Percentiles rank a stretch among this genome's conserved stretches.
Evolutionary conservation across 371 early-diverging fungal genomes (phyloP).

Genomic region (Mucor sp.): DNA sequence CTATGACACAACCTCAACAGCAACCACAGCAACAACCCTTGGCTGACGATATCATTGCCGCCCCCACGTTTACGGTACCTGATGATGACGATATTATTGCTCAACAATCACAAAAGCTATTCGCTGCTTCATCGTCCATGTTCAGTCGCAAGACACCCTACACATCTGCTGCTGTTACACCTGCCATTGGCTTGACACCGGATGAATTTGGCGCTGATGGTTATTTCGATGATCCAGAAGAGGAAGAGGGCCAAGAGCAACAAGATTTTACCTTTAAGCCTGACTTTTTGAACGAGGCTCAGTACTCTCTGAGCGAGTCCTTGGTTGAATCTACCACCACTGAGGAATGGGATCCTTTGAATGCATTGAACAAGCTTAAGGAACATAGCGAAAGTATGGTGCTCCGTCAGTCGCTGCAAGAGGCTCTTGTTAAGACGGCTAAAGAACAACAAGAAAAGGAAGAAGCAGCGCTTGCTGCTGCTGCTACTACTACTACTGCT

Average conservation of each 20-base stretch:
- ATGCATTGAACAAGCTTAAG: constrained; percentile 19
- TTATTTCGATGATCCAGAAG: constrained; percentile 10
- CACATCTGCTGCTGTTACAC: constrained; percentile 32
- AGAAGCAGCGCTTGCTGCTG: neutral
- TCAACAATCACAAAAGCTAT: constrained; percentile 17
- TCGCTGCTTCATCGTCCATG: constrained; percentile 6
- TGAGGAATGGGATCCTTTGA: constrained; percentile 19
- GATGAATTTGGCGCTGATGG: neutral
- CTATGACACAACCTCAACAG: neutral
- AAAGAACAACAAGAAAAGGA: constrained; percentile 16
- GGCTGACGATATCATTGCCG: neutral
- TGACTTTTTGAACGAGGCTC: constrained; percentile 10
- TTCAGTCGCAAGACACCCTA: constrained; percentile 25
- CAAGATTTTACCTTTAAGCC: neutral
- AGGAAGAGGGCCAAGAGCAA: neutral
- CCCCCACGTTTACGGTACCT: neutral
- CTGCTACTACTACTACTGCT: too few relatives aligned
- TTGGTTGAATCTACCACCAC: neutral
- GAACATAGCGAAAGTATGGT: constrained; percentile 27
- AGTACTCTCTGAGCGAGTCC: constrained; percentile 13
- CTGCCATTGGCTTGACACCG: constrained; percentile 5
- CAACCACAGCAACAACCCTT: neutral
- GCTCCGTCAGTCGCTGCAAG: constrained; percentile 16
- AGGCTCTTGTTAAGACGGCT: constrained; percentile 10
- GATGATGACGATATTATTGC: neutral